phyloP scores from a whole-genome alignment of 2,329 filamentous ascomycete genomes.

The Clonostachys rhizophaga region DNA sequence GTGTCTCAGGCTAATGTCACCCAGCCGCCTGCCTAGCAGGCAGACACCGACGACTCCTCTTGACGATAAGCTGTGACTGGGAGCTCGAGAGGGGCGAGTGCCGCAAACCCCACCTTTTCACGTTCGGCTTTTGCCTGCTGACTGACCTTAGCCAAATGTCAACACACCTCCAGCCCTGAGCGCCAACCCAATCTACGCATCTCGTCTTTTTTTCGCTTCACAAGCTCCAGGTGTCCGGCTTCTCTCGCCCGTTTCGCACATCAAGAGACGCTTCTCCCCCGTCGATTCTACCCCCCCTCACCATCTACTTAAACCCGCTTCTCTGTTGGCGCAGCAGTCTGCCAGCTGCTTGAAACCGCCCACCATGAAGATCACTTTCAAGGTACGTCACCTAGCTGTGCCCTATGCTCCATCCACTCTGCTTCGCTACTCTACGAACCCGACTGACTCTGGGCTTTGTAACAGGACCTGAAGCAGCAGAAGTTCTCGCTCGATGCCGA shows the following conservation, averaged over 20 bases:
- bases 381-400: slow-evolving; percentile 35
- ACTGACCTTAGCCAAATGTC: no score
- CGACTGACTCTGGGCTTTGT: not conserved
- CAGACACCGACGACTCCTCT: no score
- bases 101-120: no score
- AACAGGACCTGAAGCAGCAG: slow-evolving; percentile 94
- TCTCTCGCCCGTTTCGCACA: slow-evolving; percentile 2
- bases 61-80: no score
- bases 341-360: slow-evolving; percentile 27
- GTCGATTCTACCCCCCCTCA: not conserved
- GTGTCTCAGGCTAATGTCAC: no score
- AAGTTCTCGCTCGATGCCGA: slow-evolving; percentile 97
- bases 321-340: not conserved
- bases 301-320: not conserved
- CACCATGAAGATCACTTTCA: slow-evolving; percentile 67
- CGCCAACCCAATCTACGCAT: no score
- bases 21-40: no score
- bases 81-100: no score
- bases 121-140: no score
- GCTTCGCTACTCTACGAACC: not conserved
- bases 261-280: not conserved
- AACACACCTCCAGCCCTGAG: no score
- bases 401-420: not conserved
- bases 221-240: no score
- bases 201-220: no score